These are phyloP conservation scores for Aspergillus caelatus DNA, from an alignment of 2,329 filamentous ascomycete genomes.

Conservation along the genomic window DNA sequence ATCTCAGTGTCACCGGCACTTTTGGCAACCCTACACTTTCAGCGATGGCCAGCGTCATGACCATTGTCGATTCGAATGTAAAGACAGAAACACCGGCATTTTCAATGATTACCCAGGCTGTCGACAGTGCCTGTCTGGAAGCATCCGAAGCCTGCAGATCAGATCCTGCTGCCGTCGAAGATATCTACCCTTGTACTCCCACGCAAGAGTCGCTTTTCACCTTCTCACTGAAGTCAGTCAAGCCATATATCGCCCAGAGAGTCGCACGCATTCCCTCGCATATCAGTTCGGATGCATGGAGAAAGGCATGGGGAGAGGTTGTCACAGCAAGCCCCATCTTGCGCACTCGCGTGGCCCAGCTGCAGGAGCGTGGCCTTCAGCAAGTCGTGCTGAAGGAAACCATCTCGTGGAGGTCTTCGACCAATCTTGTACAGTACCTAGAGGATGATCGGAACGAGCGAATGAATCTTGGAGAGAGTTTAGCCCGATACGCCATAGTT, in stretches of 20 bases:
- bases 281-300: constrained; percentile 43
- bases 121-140: constrained; percentile 38
- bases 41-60: constrained; percentile 47
- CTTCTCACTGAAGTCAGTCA: constrained; percentile 47
- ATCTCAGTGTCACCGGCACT: constrained; percentile 39
- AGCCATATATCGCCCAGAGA: constrained; percentile 51
- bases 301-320: constrained; percentile 48
- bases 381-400: constrained; percentile 40
- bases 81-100: constrained; percentile 30
- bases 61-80: constrained; percentile 29
- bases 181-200: constrained; percentile 47
- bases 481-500: constrained; percentile 41
- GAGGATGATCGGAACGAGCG: constrained; percentile 27
- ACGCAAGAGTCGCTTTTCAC: constrained; percentile 49
- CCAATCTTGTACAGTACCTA: constrained; percentile 29
- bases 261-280: constrained; percentile 39
- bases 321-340: constrained; percentile 47
- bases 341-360: constrained; percentile 48
- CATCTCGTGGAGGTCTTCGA: constrained; percentile 34
- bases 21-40: constrained; percentile 38
- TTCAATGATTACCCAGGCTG: constrained; percentile 36
- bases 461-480: constrained; percentile 39
- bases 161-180: constrained; percentile 33
- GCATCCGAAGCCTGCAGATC: constrained; percentile 40
- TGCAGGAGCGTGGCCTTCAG: constrained; percentile 36